Evolutionary conservation across 371 early-diverging fungal species (phyloP).

Genomic region (Lichtheimia ramosa): DNA sequence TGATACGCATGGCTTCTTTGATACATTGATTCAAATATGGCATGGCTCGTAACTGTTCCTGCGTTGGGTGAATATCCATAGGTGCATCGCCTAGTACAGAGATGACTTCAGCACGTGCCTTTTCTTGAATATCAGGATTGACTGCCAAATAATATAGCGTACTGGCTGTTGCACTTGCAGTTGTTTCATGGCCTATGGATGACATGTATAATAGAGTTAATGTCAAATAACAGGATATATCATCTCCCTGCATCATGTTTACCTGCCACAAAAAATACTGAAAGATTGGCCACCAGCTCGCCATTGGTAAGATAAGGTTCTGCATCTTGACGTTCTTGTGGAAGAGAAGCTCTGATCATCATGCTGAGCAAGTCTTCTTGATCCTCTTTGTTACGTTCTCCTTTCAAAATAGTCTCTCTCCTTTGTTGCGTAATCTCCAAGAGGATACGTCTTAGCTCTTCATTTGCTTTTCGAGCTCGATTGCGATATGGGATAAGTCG

Average conservation of each 20-base stretch:
- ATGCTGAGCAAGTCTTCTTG: slow-evolving; percentile 25
- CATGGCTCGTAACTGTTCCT: slow-evolving; percentile 42
- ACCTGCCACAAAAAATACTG: slow-evolving; percentile 41
- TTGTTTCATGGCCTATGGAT: slow-evolving; percentile 46
- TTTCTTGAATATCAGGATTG: slow-evolving; percentile 39
- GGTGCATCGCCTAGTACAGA: slow-evolving; percentile 45
- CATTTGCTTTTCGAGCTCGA: slow-evolving; percentile 3
- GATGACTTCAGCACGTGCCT: slow-evolving; percentile 49
- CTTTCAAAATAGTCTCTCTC: slow-evolving; percentile 8
- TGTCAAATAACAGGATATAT: background rate
- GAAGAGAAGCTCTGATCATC: slow-evolving; percentile 21
- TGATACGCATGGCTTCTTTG: slow-evolving; percentile 44
- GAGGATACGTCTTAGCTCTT: slow-evolving; percentile 13
- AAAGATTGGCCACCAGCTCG: slow-evolving; percentile 19
- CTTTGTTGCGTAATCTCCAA: slow-evolving; percentile 16
- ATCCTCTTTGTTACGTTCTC: background rate
- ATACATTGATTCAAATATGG: slow-evolving; percentile 43
- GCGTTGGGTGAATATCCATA: slow-evolving; percentile 36
- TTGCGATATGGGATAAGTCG: slow-evolving; percentile 21
- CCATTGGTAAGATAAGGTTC: slow-evolving; percentile 8
- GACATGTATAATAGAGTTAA: background rate
- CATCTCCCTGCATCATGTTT: background rate
- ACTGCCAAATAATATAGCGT: slow-evolving; percentile 38
- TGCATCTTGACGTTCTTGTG: background rate
- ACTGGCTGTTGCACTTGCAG: slow-evolving; percentile 43